phyloP scores from a whole-genome alignment of 2,329 filamentous ascomycete genomes.

The Herpomyces periplanetae region DNA sequence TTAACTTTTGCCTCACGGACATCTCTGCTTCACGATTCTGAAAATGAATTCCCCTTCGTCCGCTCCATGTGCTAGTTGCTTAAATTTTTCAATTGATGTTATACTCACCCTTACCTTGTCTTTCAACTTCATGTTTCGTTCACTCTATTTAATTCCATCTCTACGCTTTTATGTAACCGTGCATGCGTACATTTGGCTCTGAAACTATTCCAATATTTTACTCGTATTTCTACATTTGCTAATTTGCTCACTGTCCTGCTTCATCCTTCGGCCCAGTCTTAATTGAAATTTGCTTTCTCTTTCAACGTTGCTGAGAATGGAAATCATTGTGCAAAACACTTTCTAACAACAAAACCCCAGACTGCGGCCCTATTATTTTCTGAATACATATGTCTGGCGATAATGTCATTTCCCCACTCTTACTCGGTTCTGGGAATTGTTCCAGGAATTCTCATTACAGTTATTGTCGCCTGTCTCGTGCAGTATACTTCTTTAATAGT shows the following conservation, averaged over 20 bases:
- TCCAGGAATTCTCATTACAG: slow-evolving; percentile 44
- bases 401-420: slow-evolving; percentile 86
- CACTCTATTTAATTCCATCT: slow-evolving; percentile 2
- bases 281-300: background rate
- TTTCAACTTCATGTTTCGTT: slow-evolving; percentile 1
- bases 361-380: slow-evolving; percentile 65
- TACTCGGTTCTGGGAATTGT: slow-evolving; percentile 60
- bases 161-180: slow-evolving; percentile 1
- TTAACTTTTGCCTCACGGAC: too few species aligned
- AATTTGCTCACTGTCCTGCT: background rate
- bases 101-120: slow-evolving; percentile 1
- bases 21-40: too few species aligned
- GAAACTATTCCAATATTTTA: background rate
- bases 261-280: background rate
- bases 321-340: background rate
- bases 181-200: background rate
- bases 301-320: background rate
- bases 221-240: background rate
- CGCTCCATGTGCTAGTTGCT: slow-evolving; percentile 1
- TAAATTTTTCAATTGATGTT: slow-evolving; percentile 1
- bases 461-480: slow-evolving; percentile 33
- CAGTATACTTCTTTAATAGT: slow-evolving; percentile 37
- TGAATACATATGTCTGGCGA: slow-evolving; percentile 67
- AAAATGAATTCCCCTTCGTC: slow-evolving; percentile 1
- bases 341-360: slow-evolving; percentile 8